A percentile compares a stretch with the other conserved stretches of the same genome.
Evolutionary conservation across 305 asterid genomes (phyloP).

Genomic region (Solanum hybrid): DNA sequence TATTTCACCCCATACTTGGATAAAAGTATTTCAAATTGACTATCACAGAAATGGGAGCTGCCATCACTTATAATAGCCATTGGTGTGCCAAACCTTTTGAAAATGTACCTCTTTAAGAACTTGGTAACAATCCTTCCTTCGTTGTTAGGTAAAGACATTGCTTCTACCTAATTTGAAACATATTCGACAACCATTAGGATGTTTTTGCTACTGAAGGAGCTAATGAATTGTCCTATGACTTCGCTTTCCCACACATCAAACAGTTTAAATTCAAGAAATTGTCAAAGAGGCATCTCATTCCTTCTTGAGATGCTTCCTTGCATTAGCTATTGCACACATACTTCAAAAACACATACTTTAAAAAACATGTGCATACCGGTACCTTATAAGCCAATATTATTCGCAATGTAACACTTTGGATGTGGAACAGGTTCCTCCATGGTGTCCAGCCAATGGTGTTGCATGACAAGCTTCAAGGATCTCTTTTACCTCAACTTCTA

Average conservation of each 20-base stretch:
- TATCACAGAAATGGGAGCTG: neutral
- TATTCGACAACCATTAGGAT: neutral
- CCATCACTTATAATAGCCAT: neutral
- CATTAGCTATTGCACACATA: neutral
- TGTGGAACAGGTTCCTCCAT: neutral
- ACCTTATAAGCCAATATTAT: neutral
- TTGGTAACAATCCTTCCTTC: neutral
- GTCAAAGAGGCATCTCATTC: neutral
- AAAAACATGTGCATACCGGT: neutral
- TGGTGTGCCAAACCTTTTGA: neutral
- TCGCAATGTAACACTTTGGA: neutral
- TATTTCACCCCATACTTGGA: neutral
- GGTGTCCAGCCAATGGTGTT: neutral
- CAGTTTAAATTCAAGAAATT: neutral
- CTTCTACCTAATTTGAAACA: neutral
- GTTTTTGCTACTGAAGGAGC: neutral
- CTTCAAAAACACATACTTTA: neutral
- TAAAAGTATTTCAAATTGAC: neutral
- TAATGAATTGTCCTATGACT: neutral
- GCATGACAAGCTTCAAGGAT: neutral
- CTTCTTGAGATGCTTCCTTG: neutral
- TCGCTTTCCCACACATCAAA: neutral
- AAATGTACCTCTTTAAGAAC: neutral
- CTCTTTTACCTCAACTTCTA: neutral
- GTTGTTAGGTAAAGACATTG: neutral